Evolutionary conservation across 495 filamentous ascomycete genomes (phyloP).

Genomic region (Thozetella sp.): DNA sequence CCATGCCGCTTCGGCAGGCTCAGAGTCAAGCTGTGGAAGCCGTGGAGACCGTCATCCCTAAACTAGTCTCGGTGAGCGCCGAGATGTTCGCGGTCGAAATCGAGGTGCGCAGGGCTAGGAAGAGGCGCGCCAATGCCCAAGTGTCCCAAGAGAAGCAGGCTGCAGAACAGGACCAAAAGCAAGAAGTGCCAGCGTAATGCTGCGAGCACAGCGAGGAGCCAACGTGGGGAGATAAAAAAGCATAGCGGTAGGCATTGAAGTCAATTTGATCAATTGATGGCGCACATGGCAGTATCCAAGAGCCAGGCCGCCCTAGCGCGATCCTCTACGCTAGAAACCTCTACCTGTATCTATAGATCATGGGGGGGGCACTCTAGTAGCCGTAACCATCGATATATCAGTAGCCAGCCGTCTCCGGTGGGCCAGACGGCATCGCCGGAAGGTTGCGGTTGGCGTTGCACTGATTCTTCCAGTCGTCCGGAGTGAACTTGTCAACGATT

Average conservation of each 20-base stretch:
- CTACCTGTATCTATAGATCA: too few relatives aligned
- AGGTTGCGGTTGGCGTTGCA: constrained; percentile 68
- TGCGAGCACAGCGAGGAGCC: constrained; percentile 1
- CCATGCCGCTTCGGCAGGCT: constrained; percentile 59
- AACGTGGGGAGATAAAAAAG: too few relatives aligned
- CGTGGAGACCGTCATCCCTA: constrained; percentile 46
- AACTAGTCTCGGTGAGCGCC: constrained; percentile 38
- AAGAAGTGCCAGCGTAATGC: neutral
- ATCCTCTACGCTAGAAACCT: too few relatives aligned
- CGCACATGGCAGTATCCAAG: too few relatives aligned
- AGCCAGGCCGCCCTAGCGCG: too few relatives aligned
- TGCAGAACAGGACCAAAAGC: constrained; percentile 5
- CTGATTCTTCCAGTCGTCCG: constrained; percentile 73
- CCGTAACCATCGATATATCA: constrained; percentile 16
- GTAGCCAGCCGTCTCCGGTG: constrained; percentile 57
- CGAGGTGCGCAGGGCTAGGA: constrained; percentile 48
- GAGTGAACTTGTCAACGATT: constrained; percentile 89
- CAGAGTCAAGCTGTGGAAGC: constrained; percentile 48
- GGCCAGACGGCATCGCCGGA: constrained; percentile 48
- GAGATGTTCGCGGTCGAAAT: constrained; percentile 54
- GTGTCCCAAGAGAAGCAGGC: constrained; percentile 20
- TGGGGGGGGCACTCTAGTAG: too few relatives aligned
- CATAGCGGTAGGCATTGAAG: too few relatives aligned
- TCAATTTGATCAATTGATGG: too few relatives aligned
- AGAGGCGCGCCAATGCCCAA: constrained; percentile 46